Percentiles rank a stretch among this genome's conserved stretches.
Conservation (phyloP, 148 eudicot genomes). For the Chenopodium berlandieri region DNA sequence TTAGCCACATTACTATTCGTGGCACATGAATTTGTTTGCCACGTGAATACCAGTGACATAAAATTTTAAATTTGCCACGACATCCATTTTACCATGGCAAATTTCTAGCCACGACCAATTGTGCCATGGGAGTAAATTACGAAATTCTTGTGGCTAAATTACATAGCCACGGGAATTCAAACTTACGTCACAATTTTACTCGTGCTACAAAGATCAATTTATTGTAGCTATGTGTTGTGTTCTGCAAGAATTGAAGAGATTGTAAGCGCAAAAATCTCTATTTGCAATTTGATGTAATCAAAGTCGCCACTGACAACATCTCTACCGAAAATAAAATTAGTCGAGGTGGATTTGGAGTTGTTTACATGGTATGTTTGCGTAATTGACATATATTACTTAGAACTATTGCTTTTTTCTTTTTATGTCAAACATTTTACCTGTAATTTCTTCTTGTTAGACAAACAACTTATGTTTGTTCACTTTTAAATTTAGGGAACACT, state of each 20-base stretch:
- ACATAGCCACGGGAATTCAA: too few relatives aligned
- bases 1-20: too few relatives aligned
- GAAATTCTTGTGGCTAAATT: too few relatives aligned
- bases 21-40: too few relatives aligned
- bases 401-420: neutral
- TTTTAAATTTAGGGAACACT: slow-evolving; percentile 26
- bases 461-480: too few relatives aligned
- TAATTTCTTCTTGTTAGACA: neutral
- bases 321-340: slow-evolving; percentile 29
- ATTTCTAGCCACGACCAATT: too few relatives aligned
- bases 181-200: too few relatives aligned
- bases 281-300: slow-evolving; percentile 25
- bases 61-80: too few relatives aligned
- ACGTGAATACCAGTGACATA: too few relatives aligned
- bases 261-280: slow-evolving; percentile 31
- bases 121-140: too few relatives aligned
- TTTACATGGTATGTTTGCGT: slow-evolving; percentile 30
- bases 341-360: slow-evolving; percentile 36
- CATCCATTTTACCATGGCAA: too few relatives aligned
- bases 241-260: slow-evolving; percentile 31
- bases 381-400: neutral
- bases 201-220: too few relatives aligned
- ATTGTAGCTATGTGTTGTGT: neutral
- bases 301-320: slow-evolving; percentile 30
- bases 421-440: neutral